Evolutionary conservation across 1,139 yeast species (phyloP), one percentile per base, ranked within the genome.

Genomic region (Hemisphaericaspora lyxosophila): DNA sequence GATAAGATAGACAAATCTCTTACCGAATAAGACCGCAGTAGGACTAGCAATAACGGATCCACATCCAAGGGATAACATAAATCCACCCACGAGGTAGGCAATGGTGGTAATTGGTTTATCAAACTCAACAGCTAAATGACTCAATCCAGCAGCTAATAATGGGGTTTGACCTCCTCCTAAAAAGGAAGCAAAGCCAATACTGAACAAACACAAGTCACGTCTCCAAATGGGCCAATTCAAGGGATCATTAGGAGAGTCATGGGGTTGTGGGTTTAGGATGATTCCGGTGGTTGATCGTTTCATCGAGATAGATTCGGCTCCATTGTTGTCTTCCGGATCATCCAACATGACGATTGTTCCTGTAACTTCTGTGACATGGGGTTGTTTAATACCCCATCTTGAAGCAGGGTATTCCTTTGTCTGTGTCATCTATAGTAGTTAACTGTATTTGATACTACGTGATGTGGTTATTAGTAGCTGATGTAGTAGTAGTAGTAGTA

Each of bases 181-280:
- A 47, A 80, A 76, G 16, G 80, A 74, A 44, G 77, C 82, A 47
- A 76, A 72, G 2, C 85, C 84, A 33, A 79, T 70, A 25, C 73
- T 72, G 16, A 67, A 49, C 35, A 79, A 59, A 17, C 82, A 77
- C 38, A 77, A 45, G 46, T 79, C 85, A 29, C 83, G 61, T 33
- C 75, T 64, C 79, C 81, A 76, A 5, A 71, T 51, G 1, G 84
- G 82, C 88, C 87, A 82, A 53, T 84, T 84, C 34, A 84, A 63
- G 0, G 92, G 92, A 52, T 84, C 92, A 53, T 85, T 83, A 12
- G 85, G 82, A 31, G 83, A 74, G 48, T 82, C 83, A 19, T 83
- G 82, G 4, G 92, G 92, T 56, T 85, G 90, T 1, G 92, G 92
- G 40, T 76, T 70, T 34, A 84, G 62, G 23, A 85, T 74, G 26